Percentiles rank a stretch among this genome's conserved stretches.
Evolutionary conservation across 2,329 filamentous ascomycete genomes (phyloP).

Genomic region (Sclerotinia minor): DNA sequence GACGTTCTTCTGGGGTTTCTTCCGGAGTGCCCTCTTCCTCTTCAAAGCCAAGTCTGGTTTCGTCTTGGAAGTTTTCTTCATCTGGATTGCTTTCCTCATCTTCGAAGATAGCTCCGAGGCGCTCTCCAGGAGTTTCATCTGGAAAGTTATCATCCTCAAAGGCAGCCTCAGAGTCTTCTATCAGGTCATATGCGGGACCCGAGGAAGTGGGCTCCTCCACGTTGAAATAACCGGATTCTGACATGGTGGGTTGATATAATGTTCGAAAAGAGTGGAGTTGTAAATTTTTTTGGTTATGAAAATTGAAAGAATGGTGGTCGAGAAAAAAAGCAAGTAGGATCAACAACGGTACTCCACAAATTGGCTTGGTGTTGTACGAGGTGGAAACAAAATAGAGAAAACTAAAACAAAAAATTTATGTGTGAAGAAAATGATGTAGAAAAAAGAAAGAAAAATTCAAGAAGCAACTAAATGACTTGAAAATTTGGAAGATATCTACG

Average conservation of each 20-base stretch:
- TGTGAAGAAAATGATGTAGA: background rate
- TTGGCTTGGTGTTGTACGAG: background rate
- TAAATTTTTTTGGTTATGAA: slow-evolving; percentile 3
- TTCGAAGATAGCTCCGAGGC: slow-evolving; percentile 16
- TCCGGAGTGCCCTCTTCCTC: slow-evolving; percentile 5
- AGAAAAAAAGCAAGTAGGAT: background rate
- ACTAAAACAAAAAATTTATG: background rate
- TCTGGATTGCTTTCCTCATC: slow-evolving; percentile 10
- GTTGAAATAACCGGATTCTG: slow-evolving; percentile 19
- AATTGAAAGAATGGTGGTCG: background rate
- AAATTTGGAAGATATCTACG: slow-evolving; percentile 14
- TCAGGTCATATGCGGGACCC: slow-evolving; percentile 3
- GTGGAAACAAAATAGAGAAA: slow-evolving; percentile 8
- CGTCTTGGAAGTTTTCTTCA: slow-evolving; percentile 12
- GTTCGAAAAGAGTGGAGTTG: slow-evolving; percentile 18
- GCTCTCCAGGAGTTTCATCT: slow-evolving; percentile 15
- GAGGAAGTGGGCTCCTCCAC: background rate
- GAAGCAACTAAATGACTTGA: slow-evolving; percentile 21
- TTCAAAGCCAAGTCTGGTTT: slow-evolving; percentile 11
- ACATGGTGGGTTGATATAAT: slow-evolving; percentile 4
- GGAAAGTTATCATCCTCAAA: slow-evolving; percentile 21
- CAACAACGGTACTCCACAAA: slow-evolving; percentile 1
- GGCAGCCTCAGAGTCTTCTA: slow-evolving; percentile 19
- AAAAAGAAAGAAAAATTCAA: slow-evolving; percentile 4
- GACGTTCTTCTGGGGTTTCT: slow-evolving; percentile 12